Conservation (phyloP, 1,284 basidiomycete genomes). For the Marasmius sp. region DNA sequence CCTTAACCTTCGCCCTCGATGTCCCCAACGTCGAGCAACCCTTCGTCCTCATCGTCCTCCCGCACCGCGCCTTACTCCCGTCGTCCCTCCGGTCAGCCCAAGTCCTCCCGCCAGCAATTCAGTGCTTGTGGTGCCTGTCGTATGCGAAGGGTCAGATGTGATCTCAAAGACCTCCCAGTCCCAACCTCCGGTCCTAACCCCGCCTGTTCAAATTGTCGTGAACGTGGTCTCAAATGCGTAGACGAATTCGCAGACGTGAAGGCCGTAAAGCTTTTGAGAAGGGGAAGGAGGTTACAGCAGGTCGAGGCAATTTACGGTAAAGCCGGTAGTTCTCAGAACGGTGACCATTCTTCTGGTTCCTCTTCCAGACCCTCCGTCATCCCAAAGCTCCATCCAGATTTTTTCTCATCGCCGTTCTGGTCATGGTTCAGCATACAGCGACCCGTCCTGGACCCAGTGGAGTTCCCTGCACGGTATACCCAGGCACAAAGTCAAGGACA, state of each 20-base stretch:
- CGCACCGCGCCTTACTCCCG: conserved; percentile 47
- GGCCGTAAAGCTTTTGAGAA: conserved; percentile 79
- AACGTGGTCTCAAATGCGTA: conserved; percentile 37
- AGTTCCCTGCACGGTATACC: conserved; percentile 71
- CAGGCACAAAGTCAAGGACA: conserved; percentile 45
- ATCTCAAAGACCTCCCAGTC: conserved; percentile 71
- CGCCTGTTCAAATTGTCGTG: conserved; percentile 76
- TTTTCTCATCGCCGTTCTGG: conserved; percentile 84
- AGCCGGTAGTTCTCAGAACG: conserved; percentile 34
- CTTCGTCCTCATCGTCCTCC: conserved; percentile 31
- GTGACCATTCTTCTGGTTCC: conserved; percentile 19
- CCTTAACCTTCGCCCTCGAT: conserved; percentile 31
- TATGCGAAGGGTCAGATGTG: conserved; percentile 67
- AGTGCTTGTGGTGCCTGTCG: conserved; percentile 84
- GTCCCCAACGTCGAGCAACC: conserved; percentile 46
- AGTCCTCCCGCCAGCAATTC: conserved; percentile 78
- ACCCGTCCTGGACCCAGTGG: conserved; percentile 70
- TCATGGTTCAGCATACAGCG: conserved; percentile 78
- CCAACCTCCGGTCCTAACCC: conserved; percentile 48
- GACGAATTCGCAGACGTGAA: conserved; percentile 89
- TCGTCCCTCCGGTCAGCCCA: conserved; percentile 58
- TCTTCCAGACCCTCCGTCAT: conserved; percentile 48
- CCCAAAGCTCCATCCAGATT: conserved; percentile 71
- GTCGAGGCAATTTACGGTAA: conserved; percentile 76
- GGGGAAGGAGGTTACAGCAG: conserved; percentile 83